phyloP scores from a whole-genome alignment of 2,329 filamentous ascomycete species.

The Aspergillus proliferans region DNA sequence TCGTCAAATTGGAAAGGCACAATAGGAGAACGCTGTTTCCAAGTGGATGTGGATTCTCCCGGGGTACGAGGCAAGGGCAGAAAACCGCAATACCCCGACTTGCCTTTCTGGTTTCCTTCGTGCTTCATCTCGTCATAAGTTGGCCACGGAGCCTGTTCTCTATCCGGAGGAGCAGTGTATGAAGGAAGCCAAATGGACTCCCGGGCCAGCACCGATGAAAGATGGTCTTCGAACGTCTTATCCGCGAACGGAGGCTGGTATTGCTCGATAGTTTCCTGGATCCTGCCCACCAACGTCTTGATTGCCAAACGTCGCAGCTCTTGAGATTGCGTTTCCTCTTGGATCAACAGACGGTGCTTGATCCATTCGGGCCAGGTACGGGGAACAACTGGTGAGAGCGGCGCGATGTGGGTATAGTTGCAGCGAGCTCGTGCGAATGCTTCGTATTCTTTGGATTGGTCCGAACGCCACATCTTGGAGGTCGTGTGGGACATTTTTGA shows the following conservation, averaged over 20 bases:
- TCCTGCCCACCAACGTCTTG: conserved; percentile 3
- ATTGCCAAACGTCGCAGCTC: conserved; percentile 5
- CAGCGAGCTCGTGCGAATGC: conserved; percentile 17
- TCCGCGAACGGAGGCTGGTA: conserved; percentile 14
- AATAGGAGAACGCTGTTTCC: conserved; percentile 22
- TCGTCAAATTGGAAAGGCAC: conserved; percentile 16
- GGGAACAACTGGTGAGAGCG: conserved; percentile 21
- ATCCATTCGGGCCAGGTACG: conserved; percentile 19
- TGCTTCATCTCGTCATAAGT: conserved; percentile 24
- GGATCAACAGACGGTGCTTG: conserved; percentile 10
- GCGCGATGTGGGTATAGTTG: conserved; percentile 16
- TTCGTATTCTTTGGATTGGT: conserved; percentile 19
- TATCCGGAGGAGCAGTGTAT: conserved; percentile 3
- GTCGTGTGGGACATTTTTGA: conserved; percentile 5
- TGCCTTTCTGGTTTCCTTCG: conserved; percentile 24
- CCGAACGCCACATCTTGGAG: conserved; percentile 25
- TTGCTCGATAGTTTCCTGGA: background rate
- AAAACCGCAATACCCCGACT: conserved; percentile 24
- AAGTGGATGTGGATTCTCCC: conserved; percentile 26
- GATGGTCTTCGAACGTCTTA: conserved; percentile 15
- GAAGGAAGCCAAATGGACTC: conserved; percentile 23
- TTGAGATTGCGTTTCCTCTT: conserved; percentile 9
- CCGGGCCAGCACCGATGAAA: conserved; percentile 18
- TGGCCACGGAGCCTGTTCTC: conserved; percentile 23
- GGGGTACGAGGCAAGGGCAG: conserved; percentile 25